These are phyloP conservation scores for Ophiostoma quercus DNA, from an alignment of 2,329 filamentous ascomycete species.

Conservation along the genomic window DNA sequence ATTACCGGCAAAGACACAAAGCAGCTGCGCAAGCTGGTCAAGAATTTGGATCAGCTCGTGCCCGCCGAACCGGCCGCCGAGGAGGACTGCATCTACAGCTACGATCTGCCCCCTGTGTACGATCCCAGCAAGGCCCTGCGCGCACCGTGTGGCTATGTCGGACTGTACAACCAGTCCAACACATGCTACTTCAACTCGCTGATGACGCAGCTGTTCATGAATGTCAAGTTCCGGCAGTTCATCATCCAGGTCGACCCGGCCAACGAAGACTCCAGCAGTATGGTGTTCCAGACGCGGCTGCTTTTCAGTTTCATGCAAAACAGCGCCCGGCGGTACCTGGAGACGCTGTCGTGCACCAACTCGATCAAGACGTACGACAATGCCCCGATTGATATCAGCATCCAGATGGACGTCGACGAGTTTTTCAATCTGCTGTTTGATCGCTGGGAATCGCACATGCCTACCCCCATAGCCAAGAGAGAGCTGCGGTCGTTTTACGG, in stretches of 20 bases:
- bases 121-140: conserved; percentile 66
- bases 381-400: conserved; percentile 72
- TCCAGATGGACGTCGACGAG: conserved; percentile 97
- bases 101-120: conserved; percentile 56
- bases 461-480: conserved; percentile 61
- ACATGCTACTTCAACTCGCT: conserved; percentile 97
- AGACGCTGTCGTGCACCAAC: conserved; percentile 65
- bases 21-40: conserved; percentile 50
- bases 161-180: conserved; percentile 85
- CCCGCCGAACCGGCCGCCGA: conserved; percentile 42
- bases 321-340: conserved; percentile 65
- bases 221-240: conserved; percentile 77
- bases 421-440: conserved; percentile 95
- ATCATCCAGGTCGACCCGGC: conserved; percentile 62
- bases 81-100: conserved; percentile 48
- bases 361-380: conserved; percentile 81
- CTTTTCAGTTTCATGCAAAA: conserved; percentile 85
- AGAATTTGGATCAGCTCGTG: conserved; percentile 46
- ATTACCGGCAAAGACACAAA: conserved; percentile 49
- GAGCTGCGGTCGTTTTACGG: conserved; percentile 79
- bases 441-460: conserved; percentile 78
- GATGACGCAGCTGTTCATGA: conserved; percentile 94
- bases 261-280: conserved; percentile 51
- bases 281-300: conserved; percentile 72
- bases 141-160: conserved; percentile 75